Percentiles rank a stretch among this genome's conserved stretches.
phyloP scores from a whole-genome alignment of 2,329 filamentous ascomycete species.

The Mollisia scopiformis region DNA sequence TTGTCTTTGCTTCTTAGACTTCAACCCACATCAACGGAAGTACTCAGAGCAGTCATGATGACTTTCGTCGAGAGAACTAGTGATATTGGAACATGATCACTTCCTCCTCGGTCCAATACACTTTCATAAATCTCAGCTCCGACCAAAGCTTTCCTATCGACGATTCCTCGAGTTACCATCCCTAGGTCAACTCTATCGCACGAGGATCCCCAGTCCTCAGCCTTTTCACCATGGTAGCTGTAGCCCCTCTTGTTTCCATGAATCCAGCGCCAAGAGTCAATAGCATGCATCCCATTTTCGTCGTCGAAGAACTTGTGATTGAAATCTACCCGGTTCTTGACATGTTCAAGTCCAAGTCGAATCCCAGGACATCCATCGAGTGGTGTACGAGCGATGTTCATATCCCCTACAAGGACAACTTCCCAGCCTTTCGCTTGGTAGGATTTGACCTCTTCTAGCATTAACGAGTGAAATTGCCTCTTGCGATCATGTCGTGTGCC shows the following conservation, averaged over 20 bases:
- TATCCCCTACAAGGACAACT: slow-evolving; percentile 53
- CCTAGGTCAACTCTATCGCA: slow-evolving; percentile 58
- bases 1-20: too few species aligned
- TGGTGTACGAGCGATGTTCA: slow-evolving; percentile 49
- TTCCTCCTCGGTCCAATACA: slow-evolving; percentile 49
- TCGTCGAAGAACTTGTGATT: slow-evolving; percentile 44
- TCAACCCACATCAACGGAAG: too few species aligned
- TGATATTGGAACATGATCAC: slow-evolving; percentile 57
- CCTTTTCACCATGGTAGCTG: slow-evolving; percentile 49
- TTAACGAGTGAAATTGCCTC: slow-evolving; percentile 47
- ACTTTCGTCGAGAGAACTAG: slow-evolving; percentile 32
- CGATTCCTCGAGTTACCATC: slow-evolving; percentile 45
- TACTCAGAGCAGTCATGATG: too few species aligned
- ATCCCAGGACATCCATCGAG: slow-evolving; percentile 47
- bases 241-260: slow-evolving; percentile 47
- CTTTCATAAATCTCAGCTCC: slow-evolving; percentile 40
- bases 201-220: slow-evolving; percentile 48
- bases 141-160: slow-evolving; percentile 23
- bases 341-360: slow-evolving; percentile 50
- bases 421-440: slow-evolving; percentile 45
- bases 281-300: slow-evolving; percentile 36
- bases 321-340: slow-evolving; percentile 54
- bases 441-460: slow-evolving; percentile 46
- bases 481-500: slow-evolving; percentile 56
- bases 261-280: slow-evolving; percentile 53